phyloP scores from a whole-genome alignment of 805 yeast species.

The Hemisphaericaspora nanyangensis region DNA sequence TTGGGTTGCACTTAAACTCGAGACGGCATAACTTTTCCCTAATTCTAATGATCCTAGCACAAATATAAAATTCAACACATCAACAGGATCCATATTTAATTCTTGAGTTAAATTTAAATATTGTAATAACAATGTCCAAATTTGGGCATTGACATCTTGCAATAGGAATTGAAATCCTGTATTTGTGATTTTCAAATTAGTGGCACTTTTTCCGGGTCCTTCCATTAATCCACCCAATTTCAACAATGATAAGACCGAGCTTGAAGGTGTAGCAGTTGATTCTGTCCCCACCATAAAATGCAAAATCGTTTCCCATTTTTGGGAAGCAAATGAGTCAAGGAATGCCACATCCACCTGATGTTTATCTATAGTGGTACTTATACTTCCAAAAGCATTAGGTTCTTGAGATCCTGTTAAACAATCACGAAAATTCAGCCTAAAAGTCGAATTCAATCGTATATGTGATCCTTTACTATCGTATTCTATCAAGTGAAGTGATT shows the following conservation, averaged over 20 bases:
- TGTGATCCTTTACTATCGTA: conserved; percentile 49
- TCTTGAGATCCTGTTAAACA: conserved; percentile 79
- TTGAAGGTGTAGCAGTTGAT: conserved; percentile 61
- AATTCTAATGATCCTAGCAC: conserved; percentile 89
- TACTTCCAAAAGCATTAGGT: conserved; percentile 72
- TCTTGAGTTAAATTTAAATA: conserved; percentile 82
- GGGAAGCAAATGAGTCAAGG: conserved; percentile 75
- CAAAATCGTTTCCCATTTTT: conserved; percentile 90
- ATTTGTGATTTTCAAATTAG: conserved; percentile 68
- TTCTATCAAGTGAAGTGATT: conserved; percentile 68
- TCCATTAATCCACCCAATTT: conserved; percentile 88
- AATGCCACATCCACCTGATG: conserved; percentile 59
- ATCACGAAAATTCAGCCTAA: conserved; percentile 69
- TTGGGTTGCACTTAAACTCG: conserved; percentile 75
- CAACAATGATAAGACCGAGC: conserved; percentile 75
- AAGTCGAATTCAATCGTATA: conserved; percentile 63
- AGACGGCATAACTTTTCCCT: conserved; percentile 78
- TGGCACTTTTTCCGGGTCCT: conserved; percentile 36
- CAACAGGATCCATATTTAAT: conserved; percentile 91
- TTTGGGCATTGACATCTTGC: conserved; percentile 90
- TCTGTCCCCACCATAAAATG: conserved; percentile 98
- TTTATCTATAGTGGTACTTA: conserved; percentile 49
- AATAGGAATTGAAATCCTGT: conserved; percentile 90
- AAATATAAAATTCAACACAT: conserved; percentile 88
- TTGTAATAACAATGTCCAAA: conserved; percentile 88